phyloP scores from a whole-genome alignment of 306 rosid genomes.

The Inga oerstediana region DNA sequence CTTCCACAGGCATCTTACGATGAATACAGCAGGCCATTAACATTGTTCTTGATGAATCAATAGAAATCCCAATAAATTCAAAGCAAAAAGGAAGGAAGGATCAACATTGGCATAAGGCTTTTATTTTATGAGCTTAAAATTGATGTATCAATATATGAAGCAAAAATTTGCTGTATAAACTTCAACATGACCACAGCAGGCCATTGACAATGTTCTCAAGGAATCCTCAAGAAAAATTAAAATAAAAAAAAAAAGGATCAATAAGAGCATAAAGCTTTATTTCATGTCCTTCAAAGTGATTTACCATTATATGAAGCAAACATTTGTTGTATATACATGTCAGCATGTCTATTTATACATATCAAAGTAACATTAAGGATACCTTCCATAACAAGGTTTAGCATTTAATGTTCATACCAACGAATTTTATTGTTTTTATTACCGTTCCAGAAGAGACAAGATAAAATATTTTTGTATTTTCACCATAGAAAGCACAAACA shows the following conservation, averaged over 20 bases:
- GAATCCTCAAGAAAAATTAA: no score
- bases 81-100: background rate
- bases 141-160: slow-evolving; percentile 16
- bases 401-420: slow-evolving; percentile 6
- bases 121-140: background rate
- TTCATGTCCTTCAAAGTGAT: slow-evolving; percentile 21
- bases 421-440: background rate
- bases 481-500: slow-evolving; percentile 2
- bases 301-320: background rate
- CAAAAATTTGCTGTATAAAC: background rate
- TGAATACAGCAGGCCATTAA: background rate
- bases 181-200: background rate
- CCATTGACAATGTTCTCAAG: background rate
- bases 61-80: background rate
- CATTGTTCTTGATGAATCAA: background rate
- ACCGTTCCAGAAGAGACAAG: background rate
- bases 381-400: background rate
- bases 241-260: background rate
- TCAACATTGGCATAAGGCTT: background rate
- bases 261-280: background rate
- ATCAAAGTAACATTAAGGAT: slow-evolving; percentile 2
- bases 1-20: slow-evolving; percentile 4
- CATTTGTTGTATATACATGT: slow-evolving; percentile 4
- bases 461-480: background rate
- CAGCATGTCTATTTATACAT: slow-evolving; percentile 7